Percentiles rank a stretch among this genome's conserved stretches.
Evolutionary conservation across 164 flowering plant species (phyloP).

Genomic region (Chloranthus sessilifolius): DNA sequence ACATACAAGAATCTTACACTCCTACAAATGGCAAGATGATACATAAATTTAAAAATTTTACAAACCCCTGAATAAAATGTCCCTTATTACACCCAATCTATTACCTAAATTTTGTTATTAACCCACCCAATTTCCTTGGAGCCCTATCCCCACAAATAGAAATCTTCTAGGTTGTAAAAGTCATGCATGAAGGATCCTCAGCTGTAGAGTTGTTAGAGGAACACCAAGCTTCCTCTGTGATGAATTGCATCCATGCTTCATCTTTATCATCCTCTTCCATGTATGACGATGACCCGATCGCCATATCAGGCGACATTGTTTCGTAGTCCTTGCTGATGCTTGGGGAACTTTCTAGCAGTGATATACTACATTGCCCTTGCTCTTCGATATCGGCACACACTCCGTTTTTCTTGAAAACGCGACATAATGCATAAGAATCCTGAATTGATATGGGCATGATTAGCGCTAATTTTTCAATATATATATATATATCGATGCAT

Average conservation of each 20-base stretch:
- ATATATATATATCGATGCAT: too few species aligned
- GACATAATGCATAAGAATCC: constrained; percentile 86
- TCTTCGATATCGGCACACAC: constrained; percentile 53
- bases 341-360: constrained; percentile 33
- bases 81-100: constrained; percentile 15
- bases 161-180: constrained; percentile 27
- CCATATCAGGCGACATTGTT: constrained; percentile 66
- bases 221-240: constrained; percentile 85
- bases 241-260: constrained; percentile 96
- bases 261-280: constrained; percentile 73
- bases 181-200: constrained; percentile 29
- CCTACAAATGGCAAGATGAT: not conserved
- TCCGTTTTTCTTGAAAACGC: constrained; percentile 91
- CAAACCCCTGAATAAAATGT: constrained; percentile 8
- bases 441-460: too few species aligned
- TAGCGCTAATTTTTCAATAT: too few species aligned
- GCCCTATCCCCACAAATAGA: not conserved
- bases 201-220: constrained; percentile 25
- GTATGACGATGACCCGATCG: constrained; percentile 45
- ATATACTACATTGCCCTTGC: constrained; percentile 41
- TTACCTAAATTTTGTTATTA: constrained; percentile 6
- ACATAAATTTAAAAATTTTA: constrained; percentile 8
- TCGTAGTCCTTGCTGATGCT: constrained; percentile 38
- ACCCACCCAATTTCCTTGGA: not conserved
- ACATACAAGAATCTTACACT: not conserved